Conservation (phyloP, 768 basidiomycete genomes). For the Rhizopogon vesiculosus region DNA sequence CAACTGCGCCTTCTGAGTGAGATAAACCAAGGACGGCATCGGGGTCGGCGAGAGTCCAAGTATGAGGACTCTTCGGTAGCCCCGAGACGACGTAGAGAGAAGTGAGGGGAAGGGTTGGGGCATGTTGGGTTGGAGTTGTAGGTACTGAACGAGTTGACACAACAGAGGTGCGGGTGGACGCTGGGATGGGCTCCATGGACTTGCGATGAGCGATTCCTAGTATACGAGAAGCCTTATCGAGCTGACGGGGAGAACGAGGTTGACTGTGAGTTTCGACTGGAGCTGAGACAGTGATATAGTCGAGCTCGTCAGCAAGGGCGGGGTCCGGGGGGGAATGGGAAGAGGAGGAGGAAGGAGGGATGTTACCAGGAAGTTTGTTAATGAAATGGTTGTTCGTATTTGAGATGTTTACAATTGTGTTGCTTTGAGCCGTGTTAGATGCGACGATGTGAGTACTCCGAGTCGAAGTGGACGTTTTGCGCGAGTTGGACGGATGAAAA, state of each 20-base stretch:
- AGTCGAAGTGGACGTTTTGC: conserved; percentile 11
- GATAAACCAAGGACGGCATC: conserved; percentile 78
- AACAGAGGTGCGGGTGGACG: conserved; percentile 69
- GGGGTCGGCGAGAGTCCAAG: conserved; percentile 85
- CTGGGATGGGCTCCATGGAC: conserved; percentile 85
- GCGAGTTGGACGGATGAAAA: conserved; percentile 14
- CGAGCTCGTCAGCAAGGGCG: conserved; percentile 63
- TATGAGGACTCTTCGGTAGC: conserved; percentile 83
- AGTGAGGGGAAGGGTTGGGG: conserved; percentile 70
- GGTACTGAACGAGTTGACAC: conserved; percentile 56
- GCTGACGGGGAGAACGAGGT: conserved; percentile 34
- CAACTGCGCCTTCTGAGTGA: conserved; percentile 81
- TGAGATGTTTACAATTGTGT: conserved; percentile 11
- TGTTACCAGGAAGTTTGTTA: conserved; percentile 15
- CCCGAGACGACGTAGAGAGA: conserved; percentile 87
- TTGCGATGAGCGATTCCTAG: conserved; percentile 70
- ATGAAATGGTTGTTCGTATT: not conserved
- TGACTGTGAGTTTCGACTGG: conserved; percentile 23
- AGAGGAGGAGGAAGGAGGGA: conserved; percentile 46
- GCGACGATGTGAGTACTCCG: not conserved
- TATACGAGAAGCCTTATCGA: conserved; percentile 75
- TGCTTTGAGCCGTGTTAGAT: conserved; percentile 2
- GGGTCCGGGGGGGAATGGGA: conserved; percentile 34
- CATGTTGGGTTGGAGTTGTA: conserved; percentile 50
- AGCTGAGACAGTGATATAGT: conserved; percentile 58